phyloP scores from a whole-genome alignment of 139 green algal genomes.

The Tetradesmus obliquus region DNA sequence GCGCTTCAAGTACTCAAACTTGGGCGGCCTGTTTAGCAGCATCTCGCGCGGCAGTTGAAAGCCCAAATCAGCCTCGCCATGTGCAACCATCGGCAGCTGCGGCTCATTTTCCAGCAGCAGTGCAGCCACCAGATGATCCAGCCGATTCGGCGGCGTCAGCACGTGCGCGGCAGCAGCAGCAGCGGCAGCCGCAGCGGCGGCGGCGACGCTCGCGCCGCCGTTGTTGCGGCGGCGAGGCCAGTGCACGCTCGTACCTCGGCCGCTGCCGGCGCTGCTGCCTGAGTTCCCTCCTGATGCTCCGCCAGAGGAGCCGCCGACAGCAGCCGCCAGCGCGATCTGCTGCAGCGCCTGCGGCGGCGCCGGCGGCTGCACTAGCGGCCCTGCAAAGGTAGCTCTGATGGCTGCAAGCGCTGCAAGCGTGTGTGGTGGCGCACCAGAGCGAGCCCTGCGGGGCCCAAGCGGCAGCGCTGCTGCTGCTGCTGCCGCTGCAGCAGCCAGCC shows the following conservation, averaged over 20 bases:
- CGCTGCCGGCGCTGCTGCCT: neutral
- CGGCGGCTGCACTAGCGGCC: neutral
- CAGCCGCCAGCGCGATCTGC: neutral
- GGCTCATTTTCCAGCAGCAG: conserved; percentile 19
- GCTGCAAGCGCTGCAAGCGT: conserved; percentile 10
- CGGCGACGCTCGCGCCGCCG: neutral
- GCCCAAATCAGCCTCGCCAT: neutral
- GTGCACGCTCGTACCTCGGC: neutral
- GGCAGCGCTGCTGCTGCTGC: conserved; percentile 7
- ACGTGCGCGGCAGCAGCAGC: conserved; percentile 30
- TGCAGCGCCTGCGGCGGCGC: neutral
- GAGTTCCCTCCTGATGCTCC: neutral
- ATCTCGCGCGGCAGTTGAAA: conserved; percentile 47
- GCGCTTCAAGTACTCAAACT: conserved; percentile 70
- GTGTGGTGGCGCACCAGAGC: neutral
- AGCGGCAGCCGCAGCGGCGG: conserved; percentile 22
- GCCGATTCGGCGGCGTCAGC: neutral
- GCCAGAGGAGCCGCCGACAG: neutral
- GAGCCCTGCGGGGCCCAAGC: neutral
- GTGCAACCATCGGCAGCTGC: neutral
- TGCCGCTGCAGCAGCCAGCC: neutral
- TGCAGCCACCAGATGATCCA: neutral
- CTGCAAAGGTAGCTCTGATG: conserved; percentile 25
- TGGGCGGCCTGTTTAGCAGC: conserved; percentile 54
- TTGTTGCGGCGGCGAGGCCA: neutral